Percentiles rank a stretch among this genome's conserved stretches.
Evolutionary conservation across 2,329 filamentous ascomycete species (phyloP).

Genomic region (Capronia epimyces): DNA sequence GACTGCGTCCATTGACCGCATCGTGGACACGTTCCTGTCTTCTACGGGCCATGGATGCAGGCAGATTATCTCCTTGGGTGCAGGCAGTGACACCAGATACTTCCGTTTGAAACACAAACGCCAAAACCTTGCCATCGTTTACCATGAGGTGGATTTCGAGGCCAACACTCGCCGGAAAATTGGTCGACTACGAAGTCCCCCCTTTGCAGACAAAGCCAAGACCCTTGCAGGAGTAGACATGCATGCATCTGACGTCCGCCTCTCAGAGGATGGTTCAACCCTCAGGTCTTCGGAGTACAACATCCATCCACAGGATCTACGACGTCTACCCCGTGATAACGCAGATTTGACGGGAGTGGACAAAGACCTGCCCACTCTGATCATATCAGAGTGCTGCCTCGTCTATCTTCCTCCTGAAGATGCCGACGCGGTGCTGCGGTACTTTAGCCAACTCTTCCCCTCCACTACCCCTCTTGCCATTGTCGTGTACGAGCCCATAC

Average conservation of each 20-base stretch:
- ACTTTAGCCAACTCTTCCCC: constrained; percentile 54
- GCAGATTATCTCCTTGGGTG: constrained; percentile 88
- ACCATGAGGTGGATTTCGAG: constrained; percentile 91
- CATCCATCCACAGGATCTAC: constrained; percentile 65
- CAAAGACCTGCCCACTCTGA: constrained; percentile 64
- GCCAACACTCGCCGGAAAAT: constrained; percentile 66
- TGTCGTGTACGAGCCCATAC: constrained; percentile 83
- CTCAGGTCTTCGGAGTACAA: constrained; percentile 47
- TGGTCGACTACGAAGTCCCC: constrained; percentile 25
- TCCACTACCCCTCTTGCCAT: constrained; percentile 52
- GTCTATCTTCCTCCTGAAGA: constrained; percentile 70
- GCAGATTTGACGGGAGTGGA: constrained; percentile 40
- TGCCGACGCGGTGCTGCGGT: constrained; percentile 59
- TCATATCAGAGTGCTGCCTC: constrained; percentile 93
- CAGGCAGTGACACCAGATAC: constrained; percentile 85
- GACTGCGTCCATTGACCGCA: constrained; percentile 72
- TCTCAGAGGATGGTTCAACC: constrained; percentile 36
- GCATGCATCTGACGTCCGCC: constrained; percentile 33
- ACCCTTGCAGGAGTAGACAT: constrained; percentile 31
- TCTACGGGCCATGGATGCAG: constrained; percentile 33
- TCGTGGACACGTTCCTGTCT: constrained; percentile 63
- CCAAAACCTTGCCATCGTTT: constrained; percentile 53
- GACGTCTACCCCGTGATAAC: constrained; percentile 47
- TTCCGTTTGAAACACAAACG: constrained; percentile 56
- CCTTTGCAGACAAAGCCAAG: constrained; percentile 31